A percentile compares a stretch with the other conserved stretches of the same genome.
These are phyloP conservation scores for Leptosphaerulina australis DNA, from an alignment of 2,329 filamentous ascomycete species.

Conservation along the genomic window DNA sequence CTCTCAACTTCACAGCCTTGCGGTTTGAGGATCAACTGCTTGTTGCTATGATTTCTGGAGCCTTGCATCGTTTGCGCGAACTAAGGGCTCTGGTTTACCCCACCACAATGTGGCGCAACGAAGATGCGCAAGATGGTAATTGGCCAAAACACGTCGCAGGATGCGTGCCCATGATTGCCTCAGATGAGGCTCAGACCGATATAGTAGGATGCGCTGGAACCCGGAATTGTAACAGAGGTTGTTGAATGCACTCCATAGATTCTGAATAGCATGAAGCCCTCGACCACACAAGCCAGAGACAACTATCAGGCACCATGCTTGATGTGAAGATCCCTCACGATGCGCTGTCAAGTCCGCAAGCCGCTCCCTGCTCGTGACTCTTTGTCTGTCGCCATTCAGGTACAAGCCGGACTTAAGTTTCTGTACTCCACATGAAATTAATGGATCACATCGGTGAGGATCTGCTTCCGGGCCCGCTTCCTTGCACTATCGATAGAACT, in stretches of 20 bases:
- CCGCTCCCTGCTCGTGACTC: conserved; percentile 6
- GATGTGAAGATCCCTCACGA: conserved; percentile 1
- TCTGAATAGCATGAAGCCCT: not conserved
- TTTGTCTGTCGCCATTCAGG: conserved; percentile 10
- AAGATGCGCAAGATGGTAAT: conserved; percentile 19
- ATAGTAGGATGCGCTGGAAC: conserved; percentile 6
- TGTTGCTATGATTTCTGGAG: conserved; percentile 24
- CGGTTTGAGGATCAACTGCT: conserved; percentile 28
- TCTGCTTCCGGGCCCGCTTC: conserved; percentile 11
- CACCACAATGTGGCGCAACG: conserved; percentile 16
- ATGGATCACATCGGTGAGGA: conserved; percentile 7
- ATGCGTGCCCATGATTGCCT: conserved; percentile 20
- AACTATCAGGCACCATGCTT: conserved; percentile 7
- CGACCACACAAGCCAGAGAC: not conserved
- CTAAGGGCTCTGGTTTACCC: conserved; percentile 10
- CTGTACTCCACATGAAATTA: conserved; percentile 10
- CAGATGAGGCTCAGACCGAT: conserved; percentile 15
- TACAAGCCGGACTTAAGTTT: not conserved
- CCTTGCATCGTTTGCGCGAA: conserved; percentile 20
- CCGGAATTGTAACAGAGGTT: conserved; percentile 1
- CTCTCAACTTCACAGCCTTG: conserved; percentile 18
- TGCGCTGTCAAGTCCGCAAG: conserved; percentile 16
- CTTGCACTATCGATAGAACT: conserved; percentile 11
- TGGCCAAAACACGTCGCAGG: conserved; percentile 37
- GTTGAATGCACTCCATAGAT: not conserved